phyloP scores from a whole-genome alignment of 768 basidiomycete species.

The Lentinula sp. region DNA sequence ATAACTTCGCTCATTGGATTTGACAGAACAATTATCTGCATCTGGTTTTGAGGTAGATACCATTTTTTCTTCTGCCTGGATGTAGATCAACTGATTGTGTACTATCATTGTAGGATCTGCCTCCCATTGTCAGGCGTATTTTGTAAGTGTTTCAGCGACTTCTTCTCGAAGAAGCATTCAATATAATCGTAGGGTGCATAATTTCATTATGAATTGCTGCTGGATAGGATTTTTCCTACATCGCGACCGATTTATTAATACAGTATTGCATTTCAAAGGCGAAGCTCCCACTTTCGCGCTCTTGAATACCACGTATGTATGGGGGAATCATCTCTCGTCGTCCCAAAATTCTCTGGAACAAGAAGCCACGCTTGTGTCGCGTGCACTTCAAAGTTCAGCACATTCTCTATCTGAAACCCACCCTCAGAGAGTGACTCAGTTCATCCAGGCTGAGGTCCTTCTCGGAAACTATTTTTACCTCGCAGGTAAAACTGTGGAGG shows the following conservation, averaged over 20 bases:
- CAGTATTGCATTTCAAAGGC: slow-evolving; percentile 4
- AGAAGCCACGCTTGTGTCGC: slow-evolving; percentile 32
- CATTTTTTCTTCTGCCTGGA: neutral
- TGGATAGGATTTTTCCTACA: slow-evolving; percentile 42
- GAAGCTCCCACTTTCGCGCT: slow-evolving; percentile 17
- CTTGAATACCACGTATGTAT: slow-evolving; percentile 31
- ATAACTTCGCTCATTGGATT: neutral
- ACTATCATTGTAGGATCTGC: neutral
- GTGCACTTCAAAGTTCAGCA: slow-evolving; percentile 31
- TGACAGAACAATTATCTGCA: neutral
- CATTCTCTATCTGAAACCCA: slow-evolving; percentile 32
- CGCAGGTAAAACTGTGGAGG: slow-evolving; percentile 37
- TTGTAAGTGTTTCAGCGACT: neutral
- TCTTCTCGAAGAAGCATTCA: neutral
- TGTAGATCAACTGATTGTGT: neutral
- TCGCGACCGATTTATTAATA: slow-evolving; percentile 26
- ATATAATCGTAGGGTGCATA: neutral
- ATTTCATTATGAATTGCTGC: slow-evolving; percentile 9
- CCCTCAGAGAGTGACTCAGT: slow-evolving; percentile 30
- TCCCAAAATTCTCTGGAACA: slow-evolving; percentile 16
- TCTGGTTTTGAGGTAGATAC: neutral
- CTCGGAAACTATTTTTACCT: slow-evolving; percentile 48
- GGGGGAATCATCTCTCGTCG: slow-evolving; percentile 24
- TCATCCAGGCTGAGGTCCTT: slow-evolving; percentile 46
- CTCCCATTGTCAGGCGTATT: neutral